Conservation (phyloP, 768 basidiomycete genomes). For the Termitomyces sp. region DNA sequence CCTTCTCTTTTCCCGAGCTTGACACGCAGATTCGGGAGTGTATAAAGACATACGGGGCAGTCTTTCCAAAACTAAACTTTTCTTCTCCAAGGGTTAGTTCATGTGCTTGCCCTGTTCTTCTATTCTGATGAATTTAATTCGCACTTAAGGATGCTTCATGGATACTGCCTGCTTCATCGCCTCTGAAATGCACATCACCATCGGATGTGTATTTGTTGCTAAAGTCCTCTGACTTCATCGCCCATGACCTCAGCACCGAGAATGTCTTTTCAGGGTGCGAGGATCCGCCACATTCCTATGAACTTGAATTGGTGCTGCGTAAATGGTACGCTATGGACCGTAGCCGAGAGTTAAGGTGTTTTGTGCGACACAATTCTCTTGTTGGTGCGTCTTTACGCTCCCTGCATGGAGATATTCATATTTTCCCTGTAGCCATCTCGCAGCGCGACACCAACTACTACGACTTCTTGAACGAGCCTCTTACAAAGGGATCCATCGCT, state of each 20-base stretch:
- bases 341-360: slow-evolving; percentile 85
- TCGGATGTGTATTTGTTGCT: slow-evolving; percentile 88
- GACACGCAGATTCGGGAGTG: slow-evolving; percentile 63
- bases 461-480: slow-evolving; percentile 69
- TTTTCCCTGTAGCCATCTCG: slow-evolving; percentile 52
- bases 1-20: slow-evolving; percentile 77
- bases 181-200: slow-evolving; percentile 81
- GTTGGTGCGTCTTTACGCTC: slow-evolving; percentile 50
- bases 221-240: slow-evolving; percentile 88
- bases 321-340: slow-evolving; percentile 88
- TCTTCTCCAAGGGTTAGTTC: slow-evolving; percentile 76
- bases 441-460: slow-evolving; percentile 91
- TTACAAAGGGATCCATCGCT: slow-evolving; percentile 47
- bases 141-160: slow-evolving; percentile 77
- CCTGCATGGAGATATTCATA: neutral
- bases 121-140: neutral
- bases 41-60: slow-evolving; percentile 67
- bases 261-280: slow-evolving; percentile 66
- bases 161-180: slow-evolving; percentile 79
- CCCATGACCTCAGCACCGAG: slow-evolving; percentile 62
- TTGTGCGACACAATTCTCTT: slow-evolving; percentile 67
- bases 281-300: slow-evolving; percentile 29
- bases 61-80: slow-evolving; percentile 97
- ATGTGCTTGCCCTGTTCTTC: neutral
- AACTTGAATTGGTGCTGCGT: slow-evolving; percentile 79